Evolutionary conservation across 495 filamentous ascomycete genomes (phyloP).

Genomic region (Aspergillus coremiiformis): DNA sequence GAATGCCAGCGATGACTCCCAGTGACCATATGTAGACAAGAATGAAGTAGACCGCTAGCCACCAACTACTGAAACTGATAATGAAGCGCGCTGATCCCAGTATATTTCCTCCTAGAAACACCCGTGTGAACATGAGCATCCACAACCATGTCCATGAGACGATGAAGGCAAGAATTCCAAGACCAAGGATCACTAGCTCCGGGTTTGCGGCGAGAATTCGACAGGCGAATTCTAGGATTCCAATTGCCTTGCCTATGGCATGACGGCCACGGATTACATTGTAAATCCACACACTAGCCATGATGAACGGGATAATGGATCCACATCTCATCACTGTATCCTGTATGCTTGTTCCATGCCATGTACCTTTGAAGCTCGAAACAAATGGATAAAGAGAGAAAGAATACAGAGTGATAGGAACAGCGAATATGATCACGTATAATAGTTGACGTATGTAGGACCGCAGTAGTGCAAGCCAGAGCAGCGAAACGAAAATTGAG

Average conservation of each 20-base stretch:
- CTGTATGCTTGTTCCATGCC: conserved; percentile 65
- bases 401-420: conserved; percentile 75
- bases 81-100: conserved; percentile 58
- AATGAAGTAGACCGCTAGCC: conserved; percentile 81
- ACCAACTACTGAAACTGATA: conserved; percentile 82
- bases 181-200: conserved; percentile 71
- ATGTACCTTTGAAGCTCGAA: conserved; percentile 71
- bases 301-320: conserved; percentile 64
- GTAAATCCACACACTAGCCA: conserved; percentile 73
- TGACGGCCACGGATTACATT: conserved; percentile 71
- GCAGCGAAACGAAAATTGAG: conserved; percentile 74
- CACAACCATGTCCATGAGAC: conserved; percentile 91
- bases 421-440: conserved; percentile 67
- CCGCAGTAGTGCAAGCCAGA: conserved; percentile 85
- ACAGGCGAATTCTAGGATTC: conserved; percentile 84
- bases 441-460: conserved; percentile 79
- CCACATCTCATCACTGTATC: conserved; percentile 87
- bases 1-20: conserved; percentile 74
- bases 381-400: conserved; percentile 89
- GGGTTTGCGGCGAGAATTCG: conserved; percentile 81
- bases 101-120: conserved; percentile 83
- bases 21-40: conserved; percentile 94
- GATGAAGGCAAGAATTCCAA: conserved; percentile 65
- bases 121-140: conserved; percentile 92
- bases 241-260: conserved; percentile 69